Percentiles rank a stretch among this genome's conserved stretches.
phyloP scores from a whole-genome alignment of 2,329 filamentous ascomycete species.

The Paecilomyces formosus region DNA sequence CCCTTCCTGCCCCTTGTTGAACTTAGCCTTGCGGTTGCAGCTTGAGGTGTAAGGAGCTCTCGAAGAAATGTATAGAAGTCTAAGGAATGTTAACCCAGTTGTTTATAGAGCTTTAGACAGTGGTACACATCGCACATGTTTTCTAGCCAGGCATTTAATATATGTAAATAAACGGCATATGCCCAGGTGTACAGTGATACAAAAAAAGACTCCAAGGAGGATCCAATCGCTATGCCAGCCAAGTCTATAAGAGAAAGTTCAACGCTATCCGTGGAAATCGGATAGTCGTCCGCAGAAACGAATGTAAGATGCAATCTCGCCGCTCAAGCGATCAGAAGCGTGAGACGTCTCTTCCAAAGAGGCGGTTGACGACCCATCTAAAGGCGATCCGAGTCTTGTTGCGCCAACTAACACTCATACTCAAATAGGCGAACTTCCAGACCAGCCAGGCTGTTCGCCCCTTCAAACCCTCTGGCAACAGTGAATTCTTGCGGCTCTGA shows the following conservation, averaged over 20 bases:
- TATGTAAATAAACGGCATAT: background rate
- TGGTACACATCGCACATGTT: no score
- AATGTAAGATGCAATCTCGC: background rate
- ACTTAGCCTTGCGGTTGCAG: no score
- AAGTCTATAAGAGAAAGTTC: background rate
- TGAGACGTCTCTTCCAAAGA: conserved; percentile 39
- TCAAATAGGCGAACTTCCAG: conserved; percentile 39
- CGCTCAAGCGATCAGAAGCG: conserved; percentile 24
- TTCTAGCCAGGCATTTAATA: background rate
- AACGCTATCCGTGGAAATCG: background rate
- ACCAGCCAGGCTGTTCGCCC: conserved; percentile 35
- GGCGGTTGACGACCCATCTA: conserved; percentile 34
- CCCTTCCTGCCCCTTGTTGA: no score
- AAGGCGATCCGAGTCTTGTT: conserved; percentile 35
- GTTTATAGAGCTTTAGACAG: no score
- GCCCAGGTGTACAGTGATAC: background rate
- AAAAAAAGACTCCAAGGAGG: background rate
- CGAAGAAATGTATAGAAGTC: no score
- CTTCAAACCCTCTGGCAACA: conserved; percentile 29
- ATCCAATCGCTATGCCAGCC: background rate
- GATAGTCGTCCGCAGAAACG: background rate
- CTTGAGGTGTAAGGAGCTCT: no score
- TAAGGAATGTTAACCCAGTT: no score
- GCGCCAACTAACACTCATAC: conserved; percentile 41
- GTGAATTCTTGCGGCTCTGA: conserved; percentile 13